Conservation (phyloP, 257 asterid species). For the Echium plantagineum region DNA sequence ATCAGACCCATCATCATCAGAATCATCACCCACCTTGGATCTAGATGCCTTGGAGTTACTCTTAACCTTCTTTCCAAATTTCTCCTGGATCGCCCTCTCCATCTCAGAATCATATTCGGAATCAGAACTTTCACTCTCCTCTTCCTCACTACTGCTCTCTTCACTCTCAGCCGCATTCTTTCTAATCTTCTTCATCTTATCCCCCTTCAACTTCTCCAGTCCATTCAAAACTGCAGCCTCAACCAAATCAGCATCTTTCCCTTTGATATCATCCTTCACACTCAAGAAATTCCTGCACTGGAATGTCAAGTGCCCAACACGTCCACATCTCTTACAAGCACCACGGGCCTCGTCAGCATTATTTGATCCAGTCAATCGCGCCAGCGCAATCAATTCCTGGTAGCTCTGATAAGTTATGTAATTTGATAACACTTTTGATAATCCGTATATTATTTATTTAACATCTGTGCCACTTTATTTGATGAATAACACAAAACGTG, state of each 20-base stretch:
- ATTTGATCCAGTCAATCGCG: too few relatives aligned
- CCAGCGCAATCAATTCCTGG: too few relatives aligned
- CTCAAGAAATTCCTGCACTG: too few relatives aligned
- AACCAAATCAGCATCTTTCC: conserved; percentile 42
- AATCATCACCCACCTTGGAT: conserved; percentile 24
- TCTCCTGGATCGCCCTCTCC: conserved; percentile 52
- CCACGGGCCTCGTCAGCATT: too few relatives aligned
- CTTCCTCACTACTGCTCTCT: conserved; percentile 45
- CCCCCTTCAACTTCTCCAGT: conserved; percentile 53
- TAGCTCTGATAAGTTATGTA: too few relatives aligned
- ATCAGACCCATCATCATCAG: conserved; percentile 31
- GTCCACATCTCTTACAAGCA: too few relatives aligned
- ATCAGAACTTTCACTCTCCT: conserved; percentile 67
- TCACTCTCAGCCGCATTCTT: too few relatives aligned
- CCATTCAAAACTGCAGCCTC: conserved; percentile 60
- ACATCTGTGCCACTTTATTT: too few relatives aligned
- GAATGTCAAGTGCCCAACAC: too few relatives aligned
- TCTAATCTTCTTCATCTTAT: conserved; percentile 12
- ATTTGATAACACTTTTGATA: too few relatives aligned
- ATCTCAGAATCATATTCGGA: conserved; percentile 75
- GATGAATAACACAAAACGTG: too few relatives aligned
- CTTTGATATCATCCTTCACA: conserved; percentile 50
- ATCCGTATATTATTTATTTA: too few relatives aligned
- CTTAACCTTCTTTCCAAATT: conserved; percentile 30
- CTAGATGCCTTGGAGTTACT: conserved; percentile 26